Base-by-base conservation (phyloP, 257 asterid species). In the Solanum chmielewskii region DNA sequence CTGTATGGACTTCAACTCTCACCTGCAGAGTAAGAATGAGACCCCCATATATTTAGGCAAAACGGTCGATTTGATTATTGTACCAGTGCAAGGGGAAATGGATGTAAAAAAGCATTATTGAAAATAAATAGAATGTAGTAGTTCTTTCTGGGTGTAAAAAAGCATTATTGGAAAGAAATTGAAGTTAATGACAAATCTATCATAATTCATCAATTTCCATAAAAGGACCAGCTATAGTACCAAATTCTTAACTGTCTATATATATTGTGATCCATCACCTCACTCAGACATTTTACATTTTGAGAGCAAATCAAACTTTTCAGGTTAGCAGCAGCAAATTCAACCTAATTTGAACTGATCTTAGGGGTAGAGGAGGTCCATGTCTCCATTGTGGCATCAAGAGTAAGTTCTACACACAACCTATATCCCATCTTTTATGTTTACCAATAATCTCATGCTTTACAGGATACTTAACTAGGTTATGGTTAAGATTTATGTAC, bases 311-410 rank as follows among this genome's bases (percentile, higher is more conserved):
- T 37, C 29, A 9, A 20, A 73, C 81, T 20, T 29, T 11, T 18
- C 7, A 9, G 47, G 27, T 35, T 73, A 13, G 35, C 41, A 77
- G 64, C 64, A 77, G 64, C 64, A 77, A 59, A 44, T 77, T 44
- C 39, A 77, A 77, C 84, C 84, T 77, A 39, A 44, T 77, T 77
- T 77, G 64, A 77, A 77, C 62, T 44, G 37, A 73, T 88, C 21
- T 74, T n/a, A 85, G 86, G 92, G 85, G 47, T 5, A 86, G 88
- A 87, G 62, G 71, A 59, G 90, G 92, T 21, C 90, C 88, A 27
- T 88, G 92, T 84, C 15, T 4, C 77, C 89, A 90, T 35, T 88
- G 92, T 78, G 89, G 87, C 74, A 85, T 88, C 15, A 69, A 29
- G 7, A 20, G 90, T 90, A 69, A 84, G 92, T 81, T 18, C 56